phyloP scores from a whole-genome alignment of 331 rosid species.

The Pyrus hybrid region DNA sequence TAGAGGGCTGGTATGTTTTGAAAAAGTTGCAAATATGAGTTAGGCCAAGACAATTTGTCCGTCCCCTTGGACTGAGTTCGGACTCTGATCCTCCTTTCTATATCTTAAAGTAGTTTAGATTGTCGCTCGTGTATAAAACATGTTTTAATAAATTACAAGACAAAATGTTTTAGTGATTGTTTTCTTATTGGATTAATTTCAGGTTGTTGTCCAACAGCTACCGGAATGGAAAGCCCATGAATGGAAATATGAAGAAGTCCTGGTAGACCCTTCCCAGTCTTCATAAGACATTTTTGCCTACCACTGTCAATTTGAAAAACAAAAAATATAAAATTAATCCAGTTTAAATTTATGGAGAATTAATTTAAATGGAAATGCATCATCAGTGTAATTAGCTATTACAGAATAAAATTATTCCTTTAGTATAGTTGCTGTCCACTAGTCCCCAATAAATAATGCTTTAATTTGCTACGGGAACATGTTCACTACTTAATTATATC shows the following conservation, averaged over 20 bases:
- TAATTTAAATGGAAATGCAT: background rate
- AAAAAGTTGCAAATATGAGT: too few species aligned
- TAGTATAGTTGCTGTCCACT: too few species aligned
- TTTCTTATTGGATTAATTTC: conserved; percentile 3
- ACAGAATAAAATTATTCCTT: too few species aligned
- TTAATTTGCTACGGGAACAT: too few species aligned
- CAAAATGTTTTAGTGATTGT: background rate
- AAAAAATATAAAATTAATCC: background rate
- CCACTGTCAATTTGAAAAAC: background rate
- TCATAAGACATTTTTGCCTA: conserved; percentile 1
- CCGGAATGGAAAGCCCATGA: conserved; percentile 95
- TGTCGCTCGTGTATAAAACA: background rate
- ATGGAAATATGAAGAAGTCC: conserved; percentile 47
- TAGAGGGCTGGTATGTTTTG: conserved; percentile 54
- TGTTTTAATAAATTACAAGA: background rate
- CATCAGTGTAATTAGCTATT: background rate
- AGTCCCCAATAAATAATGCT: too few species aligned
- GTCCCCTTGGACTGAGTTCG: too few species aligned
- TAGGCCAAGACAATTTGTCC: too few species aligned
- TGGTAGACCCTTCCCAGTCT: conserved; percentile 21
- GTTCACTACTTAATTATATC: too few species aligned
- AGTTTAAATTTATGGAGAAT: background rate
- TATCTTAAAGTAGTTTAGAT: too few species aligned
- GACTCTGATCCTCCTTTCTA: too few species aligned
- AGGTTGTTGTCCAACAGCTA: conserved; percentile 75